Evolutionary conservation across 2,329 filamentous ascomycete genomes (phyloP), one percentile per base, ranked within the genome.

Genomic region (Aspergillus pseudoviridinutans): DNA sequence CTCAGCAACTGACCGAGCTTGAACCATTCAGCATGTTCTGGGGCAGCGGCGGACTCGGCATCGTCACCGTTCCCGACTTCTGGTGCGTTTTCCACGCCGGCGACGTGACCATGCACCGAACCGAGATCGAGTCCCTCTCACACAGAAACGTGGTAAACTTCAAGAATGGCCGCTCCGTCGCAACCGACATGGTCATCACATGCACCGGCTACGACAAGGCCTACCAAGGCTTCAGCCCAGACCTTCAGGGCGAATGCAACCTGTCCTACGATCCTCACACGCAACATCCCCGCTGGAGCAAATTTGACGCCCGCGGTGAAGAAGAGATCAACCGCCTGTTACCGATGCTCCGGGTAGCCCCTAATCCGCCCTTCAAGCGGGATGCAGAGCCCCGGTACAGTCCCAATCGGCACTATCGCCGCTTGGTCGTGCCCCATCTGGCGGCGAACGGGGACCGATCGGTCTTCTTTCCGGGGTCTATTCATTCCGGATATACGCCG

Each of bases 71-170:
- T 1, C 70, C 71, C 1, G 59, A 71, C 27, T 75, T 71, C 57
- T 74, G 71, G 73, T 60, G 66, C 8, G 59, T 61, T 1, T 61
- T 76, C 49, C 72, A 74, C 53, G 44, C 28, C 0, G 69, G 68
- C 9, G 62, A 71, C 56, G 58, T 64, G 46, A 71, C 65, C 3
- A 58, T 74, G 2, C 9, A 27, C 24, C 42, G 50, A 12, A 14
- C 46, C 3, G 51, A 44, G 8, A 22, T 55, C 27, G 29, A 41
- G 46, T 32, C 32, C 7, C 17, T 24, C 20, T 42, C n/a, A 12
- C 38, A 6, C 44, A 49, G 10, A 7, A 42, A n/a, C 17, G 8
- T 6, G 53, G 50, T 44, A 5, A 49, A 35, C 17, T 28, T 51
- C 12, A n/a, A 14, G 28, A 29, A 27, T n/a, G 20, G 25, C 10